Conservation (phyloP, 1,284 basidiomycete species). For the Rhodotorula sp. region DNA sequence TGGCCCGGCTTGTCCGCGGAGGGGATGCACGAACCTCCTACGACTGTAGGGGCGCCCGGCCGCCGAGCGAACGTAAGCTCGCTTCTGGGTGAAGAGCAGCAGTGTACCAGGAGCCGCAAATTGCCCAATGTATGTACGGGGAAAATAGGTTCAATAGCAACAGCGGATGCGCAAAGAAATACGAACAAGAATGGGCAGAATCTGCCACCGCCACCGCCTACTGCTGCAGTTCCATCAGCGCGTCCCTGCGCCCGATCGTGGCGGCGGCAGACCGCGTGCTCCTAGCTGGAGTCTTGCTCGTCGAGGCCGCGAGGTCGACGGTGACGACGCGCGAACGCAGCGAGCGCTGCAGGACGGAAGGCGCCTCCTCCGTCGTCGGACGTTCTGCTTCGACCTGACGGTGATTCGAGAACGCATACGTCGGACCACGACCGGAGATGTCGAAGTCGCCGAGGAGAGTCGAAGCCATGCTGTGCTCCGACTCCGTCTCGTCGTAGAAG, state of each 20-base stretch:
- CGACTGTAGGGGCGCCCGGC: no score
- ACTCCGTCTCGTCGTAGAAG: slow-evolving; percentile 22
- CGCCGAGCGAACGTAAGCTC: no score
- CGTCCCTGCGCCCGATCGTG: slow-evolving; percentile 13
- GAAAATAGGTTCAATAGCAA: not conserved
- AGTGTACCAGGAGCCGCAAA: no score
- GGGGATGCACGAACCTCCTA: no score
- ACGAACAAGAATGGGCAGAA: not conserved
- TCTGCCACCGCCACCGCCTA: not conserved
- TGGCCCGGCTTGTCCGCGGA: no score
- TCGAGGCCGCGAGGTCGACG: slow-evolving; percentile 11
- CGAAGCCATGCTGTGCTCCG: slow-evolving; percentile 8
- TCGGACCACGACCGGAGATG: not conserved
- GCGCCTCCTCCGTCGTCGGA: not conserved
- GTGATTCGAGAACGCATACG: not conserved
- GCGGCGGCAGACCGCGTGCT: slow-evolving; percentile 1
- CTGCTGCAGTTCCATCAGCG: slow-evolving; percentile 20
- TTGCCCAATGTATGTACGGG: not conserved
- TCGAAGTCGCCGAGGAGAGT: slow-evolving; percentile 4
- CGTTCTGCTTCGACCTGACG: no score
- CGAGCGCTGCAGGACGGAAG: slow-evolving; percentile 14
- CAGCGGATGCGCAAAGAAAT: not conserved
- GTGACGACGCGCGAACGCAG: slow-evolving; percentile 20
- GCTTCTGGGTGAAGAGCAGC: no score
- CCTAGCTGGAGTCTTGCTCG: slow-evolving; percentile 2